Conservation (phyloP, 2,329 filamentous ascomycete genomes). For the Fusarium foetens region DNA sequence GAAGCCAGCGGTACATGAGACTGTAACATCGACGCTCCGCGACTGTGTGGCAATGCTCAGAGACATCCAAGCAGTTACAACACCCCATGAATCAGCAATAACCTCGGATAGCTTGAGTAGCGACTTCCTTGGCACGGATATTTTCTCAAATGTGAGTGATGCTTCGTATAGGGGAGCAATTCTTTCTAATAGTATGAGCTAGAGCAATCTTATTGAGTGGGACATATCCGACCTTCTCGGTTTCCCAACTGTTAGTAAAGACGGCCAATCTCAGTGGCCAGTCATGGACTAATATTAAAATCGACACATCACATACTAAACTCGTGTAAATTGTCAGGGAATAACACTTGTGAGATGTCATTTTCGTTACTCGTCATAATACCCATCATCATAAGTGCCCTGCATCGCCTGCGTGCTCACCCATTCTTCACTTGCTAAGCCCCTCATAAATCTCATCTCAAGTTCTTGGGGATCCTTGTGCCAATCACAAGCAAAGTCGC, state of each 20-base stretch:
- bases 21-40: slow-evolving; percentile 31
- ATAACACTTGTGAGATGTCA: neutral
- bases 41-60: slow-evolving; percentile 34
- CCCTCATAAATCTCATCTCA: slow-evolving; percentile 64
- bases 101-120: slow-evolving; percentile 24
- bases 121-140: slow-evolving; percentile 31
- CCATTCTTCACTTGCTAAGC: slow-evolving; percentile 69
- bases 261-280: slow-evolving; percentile 26
- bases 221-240: slow-evolving; percentile 42
- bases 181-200: slow-evolving; percentile 7
- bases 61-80: slow-evolving; percentile 16
- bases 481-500: slow-evolving; percentile 81
- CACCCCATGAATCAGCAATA: slow-evolving; percentile 32
- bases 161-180: neutral
- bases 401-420: slow-evolving; percentile 71
- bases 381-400: slow-evolving; percentile 66
- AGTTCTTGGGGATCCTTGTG: slow-evolving; percentile 74
- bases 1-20: slow-evolving; percentile 39
- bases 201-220: slow-evolving; percentile 42
- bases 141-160: slow-evolving; percentile 35
- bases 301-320: neutral
- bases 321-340: neutral
- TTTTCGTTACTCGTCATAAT: slow-evolving; percentile 58
- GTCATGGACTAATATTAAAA: slow-evolving; percentile 1
- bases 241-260: slow-evolving; percentile 20